Base-by-base conservation (phyloP, 768 basidiomycete species). In the Suillus weaverae region DNA sequence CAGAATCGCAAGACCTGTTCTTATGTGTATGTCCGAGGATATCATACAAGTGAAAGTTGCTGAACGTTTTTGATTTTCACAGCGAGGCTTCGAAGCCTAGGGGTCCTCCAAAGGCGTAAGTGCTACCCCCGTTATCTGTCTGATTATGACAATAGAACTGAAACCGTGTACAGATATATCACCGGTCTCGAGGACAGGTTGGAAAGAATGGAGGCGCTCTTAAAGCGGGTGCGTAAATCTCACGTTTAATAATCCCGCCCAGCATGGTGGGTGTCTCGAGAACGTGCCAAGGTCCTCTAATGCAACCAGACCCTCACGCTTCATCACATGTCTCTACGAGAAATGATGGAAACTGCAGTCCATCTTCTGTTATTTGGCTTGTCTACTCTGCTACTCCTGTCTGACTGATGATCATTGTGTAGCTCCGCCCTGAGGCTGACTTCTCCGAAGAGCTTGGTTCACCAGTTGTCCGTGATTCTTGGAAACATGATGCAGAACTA, bases 81-180 rank as follows among this genome's bases (percentile, higher is more conserved):
- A 88, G 87, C n/a, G 88, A 89, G 72, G 79, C 79, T 2, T 89
- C 88, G 5, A 85, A 85, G 67, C 87, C 87, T 64, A 81, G 88
- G 62, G 87, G 87, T 0, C 88, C 88, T 30, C 85, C 88, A 5
- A 89, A 89, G 76, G 86, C 85, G 86, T 89, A 65, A 70, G 87
- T 81, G 16, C 51, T 60, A n/a, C 16, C 60, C 60, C 18, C 53
- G 63, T 54, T 60, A 22, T 53, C 43, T 54, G 32, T 38, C 39
- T 48, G 50, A 38, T 59, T 18, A 50, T 36, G 16, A 35, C 48
- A 48, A 63, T 63, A 38, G 56, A 56, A 56, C 61, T 55, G 32
- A 16, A 36, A 44, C 26, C 48, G 56, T 57, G 36, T 10, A 43
- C 65, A 88, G 86, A 38, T 88, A 88, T 76, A 77, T 89, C 59